These are phyloP conservation scores for Echeveria elegans DNA, from an alignment of 164 flowering plant genomes.

Conservation along the genomic window DNA sequence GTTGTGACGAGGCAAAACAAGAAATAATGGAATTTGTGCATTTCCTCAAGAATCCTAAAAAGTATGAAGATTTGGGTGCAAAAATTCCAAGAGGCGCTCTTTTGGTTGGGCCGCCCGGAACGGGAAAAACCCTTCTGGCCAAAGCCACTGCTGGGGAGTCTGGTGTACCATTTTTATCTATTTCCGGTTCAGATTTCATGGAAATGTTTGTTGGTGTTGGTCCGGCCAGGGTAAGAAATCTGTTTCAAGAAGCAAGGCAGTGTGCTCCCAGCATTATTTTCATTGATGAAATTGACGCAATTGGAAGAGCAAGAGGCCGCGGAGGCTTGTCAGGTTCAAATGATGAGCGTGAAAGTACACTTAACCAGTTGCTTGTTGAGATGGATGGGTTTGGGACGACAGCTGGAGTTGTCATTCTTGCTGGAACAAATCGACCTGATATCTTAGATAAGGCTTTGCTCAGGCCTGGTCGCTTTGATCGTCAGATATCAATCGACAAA, in stretches of 20 bases:
- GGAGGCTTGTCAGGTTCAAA: conserved; percentile 65
- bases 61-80: conserved; percentile 69
- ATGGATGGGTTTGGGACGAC: conserved; percentile 97
- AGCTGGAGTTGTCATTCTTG: conserved; percentile 83
- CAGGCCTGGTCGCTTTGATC: conserved; percentile 91
- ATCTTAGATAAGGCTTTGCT: conserved; percentile 76
- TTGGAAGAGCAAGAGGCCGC: conserved; percentile 62
- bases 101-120: conserved; percentile 45
- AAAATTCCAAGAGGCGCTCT: conserved; percentile 93
- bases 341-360: conserved; percentile 86
- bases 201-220: conserved; percentile 96
- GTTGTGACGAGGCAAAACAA: not conserved
- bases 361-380: conserved; percentile 81
- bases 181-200: conserved; percentile 88
- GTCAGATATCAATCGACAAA: conserved; percentile 57
- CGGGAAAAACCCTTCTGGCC: not conserved
- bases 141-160: not conserved
- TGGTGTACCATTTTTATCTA: conserved; percentile 22
- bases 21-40: not conserved
- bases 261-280: not conserved
- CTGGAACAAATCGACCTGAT: conserved; percentile 86
- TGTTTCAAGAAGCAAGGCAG: not conserved
- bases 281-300: not conserved
- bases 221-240: conserved; percentile 75
- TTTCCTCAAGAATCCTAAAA: not conserved